These are phyloP conservation scores for Ampelomyces quisqualis DNA, from an alignment of 2,329 filamentous ascomycete species.

Conservation along the genomic window DNA sequence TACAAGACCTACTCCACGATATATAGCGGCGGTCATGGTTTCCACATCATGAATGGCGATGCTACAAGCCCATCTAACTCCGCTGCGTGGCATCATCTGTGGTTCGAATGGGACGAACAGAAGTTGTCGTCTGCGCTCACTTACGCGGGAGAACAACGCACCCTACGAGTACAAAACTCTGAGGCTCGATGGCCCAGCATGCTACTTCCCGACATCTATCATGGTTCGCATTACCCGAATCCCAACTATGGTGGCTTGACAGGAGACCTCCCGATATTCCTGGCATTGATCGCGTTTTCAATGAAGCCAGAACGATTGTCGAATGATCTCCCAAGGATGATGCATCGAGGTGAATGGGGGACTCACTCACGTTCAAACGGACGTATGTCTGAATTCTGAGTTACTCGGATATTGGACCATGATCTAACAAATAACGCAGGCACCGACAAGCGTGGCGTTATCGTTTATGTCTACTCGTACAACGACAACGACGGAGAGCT, in stretches of 20 bases:
- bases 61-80: slow-evolving; percentile 10
- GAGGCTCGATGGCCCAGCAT: slow-evolving; percentile 19
- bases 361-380: slow-evolving; percentile 1
- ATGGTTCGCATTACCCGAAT: slow-evolving; percentile 4
- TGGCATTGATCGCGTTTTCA: slow-evolving; percentile 34
- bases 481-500: slow-evolving; percentile 16
- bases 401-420: too few relatives aligned
- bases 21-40: slow-evolving; percentile 22
- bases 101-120: slow-evolving; percentile 20
- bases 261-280: slow-evolving; percentile 38
- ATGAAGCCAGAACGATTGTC: slow-evolving; percentile 13
- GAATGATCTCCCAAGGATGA: slow-evolving; percentile 16
- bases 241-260: slow-evolving; percentile 21
- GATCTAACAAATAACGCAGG: slow-evolving; percentile 15
- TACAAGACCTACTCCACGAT: slow-evolving; percentile 24
- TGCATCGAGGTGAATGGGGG: slow-evolving; percentile 22
- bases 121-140: slow-evolving; percentile 19
- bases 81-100: slow-evolving; percentile 21
- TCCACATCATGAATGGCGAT: slow-evolving; percentile 21
- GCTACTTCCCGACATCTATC: slow-evolving; percentile 27
- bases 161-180: slow-evolving; percentile 12
- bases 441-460: slow-evolving; percentile 23
- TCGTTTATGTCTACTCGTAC: slow-evolving; percentile 27
- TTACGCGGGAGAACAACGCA: slow-evolving; percentile 12
- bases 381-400: too few relatives aligned